Base-by-base conservation (phyloP, 352 stramenopile genomes). In the Discostella stelligera region DNA sequence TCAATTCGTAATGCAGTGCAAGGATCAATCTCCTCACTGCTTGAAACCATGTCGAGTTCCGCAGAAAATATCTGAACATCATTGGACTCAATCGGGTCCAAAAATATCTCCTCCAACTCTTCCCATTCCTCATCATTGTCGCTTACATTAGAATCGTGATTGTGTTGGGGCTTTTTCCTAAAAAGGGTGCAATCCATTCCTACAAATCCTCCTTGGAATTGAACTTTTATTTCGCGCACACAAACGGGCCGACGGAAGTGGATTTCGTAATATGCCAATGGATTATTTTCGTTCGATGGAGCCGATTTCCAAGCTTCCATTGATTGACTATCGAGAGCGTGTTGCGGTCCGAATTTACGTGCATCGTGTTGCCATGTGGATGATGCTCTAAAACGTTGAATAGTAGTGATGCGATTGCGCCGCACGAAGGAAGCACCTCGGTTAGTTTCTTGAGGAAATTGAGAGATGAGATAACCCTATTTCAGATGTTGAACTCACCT, bases 171-270 rank as follows among this genome's bases (percentile, higher is more conserved):
- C 23, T 60, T 74, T 21, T 59, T 79, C 55, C 39, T 41, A 66
- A 65, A 74, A 18, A 80, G 66, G 13, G 58, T 68, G 30, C 73
- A 80, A 25, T 80, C 60, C 66, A 77, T 75, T 20, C 66, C 66
- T 20, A 80, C 73, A 59, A 80, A 80, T 41, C 73, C 73, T 46
- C 73, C 73, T 61, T 80, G 73, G 62, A 72, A 80, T 72, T 77
- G 66, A 20, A 80, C 52, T 21, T 66, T 56, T 16, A 80, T 18
- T 53, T 80, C 67, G 16, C 46, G 37, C 25, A 80, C 58, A 21
- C 39, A 20, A 0, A 80, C 73, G 16, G 46, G 44, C 41, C 59
- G 66, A 56, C 75, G 30, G 50, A 80, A 80, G 54, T 77, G 20
- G 13, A 80, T 50, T 72, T 80, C 71, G 37, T 69, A 79, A 46